phyloP scores from a whole-genome alignment of 208 protist species.

The Leishmania tropica region DNA sequence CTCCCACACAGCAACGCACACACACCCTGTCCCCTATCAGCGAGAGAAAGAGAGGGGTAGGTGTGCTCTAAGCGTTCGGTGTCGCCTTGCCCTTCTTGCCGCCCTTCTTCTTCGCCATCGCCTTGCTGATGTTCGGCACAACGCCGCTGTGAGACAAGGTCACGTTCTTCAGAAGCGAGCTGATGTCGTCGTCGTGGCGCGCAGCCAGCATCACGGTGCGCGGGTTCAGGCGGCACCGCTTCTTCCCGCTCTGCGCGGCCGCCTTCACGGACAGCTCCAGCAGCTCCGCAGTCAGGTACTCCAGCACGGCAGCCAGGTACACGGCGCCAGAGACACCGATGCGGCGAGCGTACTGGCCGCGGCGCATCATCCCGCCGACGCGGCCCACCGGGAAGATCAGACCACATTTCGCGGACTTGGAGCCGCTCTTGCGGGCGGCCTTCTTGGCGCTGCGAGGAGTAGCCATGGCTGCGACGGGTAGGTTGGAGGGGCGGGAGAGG shows the following conservation, averaged over 20 bases:
- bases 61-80: constrained; percentile 43
- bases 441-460: constrained; percentile 78
- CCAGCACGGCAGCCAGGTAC: constrained; percentile 98
- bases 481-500: not conserved
- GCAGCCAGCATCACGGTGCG: constrained; percentile 81
- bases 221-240: constrained; percentile 71
- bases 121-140: constrained; percentile 84
- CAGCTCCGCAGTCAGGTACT: constrained; percentile 95
- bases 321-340: constrained; percentile 98
- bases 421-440: constrained; percentile 72
- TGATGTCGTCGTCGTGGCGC: constrained; percentile 85
- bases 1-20: not conserved
- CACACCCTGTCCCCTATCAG: not conserved
- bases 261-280: constrained; percentile 87
- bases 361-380: constrained; percentile 95
- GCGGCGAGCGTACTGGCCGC: constrained; percentile 96
- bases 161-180: constrained; percentile 58
- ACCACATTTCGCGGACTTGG: constrained; percentile 95
- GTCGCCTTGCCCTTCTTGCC: constrained; percentile 66
- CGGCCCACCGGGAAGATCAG: constrained; percentile 99
- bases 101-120: constrained; percentile 81
- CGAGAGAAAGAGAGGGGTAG: constrained; percentile 3
- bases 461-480: constrained; percentile 40
- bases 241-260: constrained; percentile 68
- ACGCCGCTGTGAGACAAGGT: constrained; percentile 81